phyloP scores from a whole-genome alignment of 331 rosid genomes.

The Cydonia oblonga region DNA sequence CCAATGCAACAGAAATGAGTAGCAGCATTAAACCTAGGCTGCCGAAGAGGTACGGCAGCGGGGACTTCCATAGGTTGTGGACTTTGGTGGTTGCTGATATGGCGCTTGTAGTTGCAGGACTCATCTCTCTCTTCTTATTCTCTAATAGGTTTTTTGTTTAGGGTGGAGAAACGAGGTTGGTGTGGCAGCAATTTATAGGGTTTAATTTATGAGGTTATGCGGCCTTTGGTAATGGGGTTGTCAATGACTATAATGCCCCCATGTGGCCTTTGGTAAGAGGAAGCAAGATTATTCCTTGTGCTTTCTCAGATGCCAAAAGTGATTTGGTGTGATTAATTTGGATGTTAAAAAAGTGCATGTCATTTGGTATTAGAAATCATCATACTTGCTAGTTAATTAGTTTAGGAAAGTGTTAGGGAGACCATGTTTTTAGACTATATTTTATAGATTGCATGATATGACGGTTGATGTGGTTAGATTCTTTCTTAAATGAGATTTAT shows the following conservation, averaged over 20 bases:
- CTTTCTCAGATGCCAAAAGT: conserved; percentile 12
- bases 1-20: conserved; percentile 25
- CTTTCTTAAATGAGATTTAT: no score
- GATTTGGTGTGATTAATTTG: neutral
- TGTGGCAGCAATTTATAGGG: conserved; percentile 9
- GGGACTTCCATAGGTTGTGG: conserved; percentile 24
- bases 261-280: neutral
- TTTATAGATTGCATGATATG: no score
- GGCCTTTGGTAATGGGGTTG: neutral
- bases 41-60: conserved; percentile 36
- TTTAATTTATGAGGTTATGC: neutral
- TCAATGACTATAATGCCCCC: conserved; percentile 13
- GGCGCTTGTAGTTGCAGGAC: neutral
- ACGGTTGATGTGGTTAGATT: no score
- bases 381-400: neutral
- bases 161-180: conserved; percentile 3
- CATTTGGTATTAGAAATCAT: neutral
- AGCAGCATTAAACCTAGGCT: conserved; percentile 20
- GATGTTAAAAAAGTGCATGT: neutral
- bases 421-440: no score
- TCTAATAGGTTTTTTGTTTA: neutral
- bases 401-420: no score
- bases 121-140: conserved; percentile 1
- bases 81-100: neutral
- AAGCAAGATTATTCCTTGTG: conserved; percentile 8